These are phyloP conservation scores for Komagataella ulmi DNA, from an alignment of 805 yeast species.

Conservation along the genomic window DNA sequence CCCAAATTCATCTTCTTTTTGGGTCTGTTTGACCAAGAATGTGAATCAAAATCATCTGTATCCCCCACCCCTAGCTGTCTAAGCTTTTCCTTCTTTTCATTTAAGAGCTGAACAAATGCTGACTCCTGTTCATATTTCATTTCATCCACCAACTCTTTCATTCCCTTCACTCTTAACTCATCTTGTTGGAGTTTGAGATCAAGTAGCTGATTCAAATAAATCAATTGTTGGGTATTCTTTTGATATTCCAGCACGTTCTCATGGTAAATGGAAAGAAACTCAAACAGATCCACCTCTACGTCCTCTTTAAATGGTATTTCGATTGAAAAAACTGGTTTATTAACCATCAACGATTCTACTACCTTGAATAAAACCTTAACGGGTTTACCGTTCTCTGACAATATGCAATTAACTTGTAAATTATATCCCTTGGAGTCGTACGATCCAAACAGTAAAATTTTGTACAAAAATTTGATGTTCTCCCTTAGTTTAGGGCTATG, in stretches of 20 bases:
- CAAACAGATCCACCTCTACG: background rate
- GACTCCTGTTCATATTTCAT: background rate
- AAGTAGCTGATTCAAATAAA: background rate
- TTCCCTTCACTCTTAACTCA: background rate
- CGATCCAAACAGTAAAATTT: background rate
- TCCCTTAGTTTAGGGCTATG: background rate
- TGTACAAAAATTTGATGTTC: background rate
- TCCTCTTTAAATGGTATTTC: background rate
- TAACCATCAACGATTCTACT: background rate
- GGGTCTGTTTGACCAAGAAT: background rate
- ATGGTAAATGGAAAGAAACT: background rate
- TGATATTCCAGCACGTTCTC: background rate
- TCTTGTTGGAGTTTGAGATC: background rate
- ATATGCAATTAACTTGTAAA: background rate
- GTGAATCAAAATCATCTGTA: background rate
- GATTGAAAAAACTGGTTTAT: background rate
- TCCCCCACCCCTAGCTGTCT: background rate
- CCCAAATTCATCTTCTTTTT: background rate
- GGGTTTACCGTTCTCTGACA: background rate
- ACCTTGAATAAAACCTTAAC: background rate
- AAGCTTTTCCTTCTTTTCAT: constrained; percentile 1
- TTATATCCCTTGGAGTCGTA: background rate
- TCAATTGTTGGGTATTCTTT: background rate
- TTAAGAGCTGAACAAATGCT: background rate
- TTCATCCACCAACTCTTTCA: background rate